Evolutionary conservation across 176 grass and related monocot species (phyloP).

Genomic region (Cenchrus americanus): DNA sequence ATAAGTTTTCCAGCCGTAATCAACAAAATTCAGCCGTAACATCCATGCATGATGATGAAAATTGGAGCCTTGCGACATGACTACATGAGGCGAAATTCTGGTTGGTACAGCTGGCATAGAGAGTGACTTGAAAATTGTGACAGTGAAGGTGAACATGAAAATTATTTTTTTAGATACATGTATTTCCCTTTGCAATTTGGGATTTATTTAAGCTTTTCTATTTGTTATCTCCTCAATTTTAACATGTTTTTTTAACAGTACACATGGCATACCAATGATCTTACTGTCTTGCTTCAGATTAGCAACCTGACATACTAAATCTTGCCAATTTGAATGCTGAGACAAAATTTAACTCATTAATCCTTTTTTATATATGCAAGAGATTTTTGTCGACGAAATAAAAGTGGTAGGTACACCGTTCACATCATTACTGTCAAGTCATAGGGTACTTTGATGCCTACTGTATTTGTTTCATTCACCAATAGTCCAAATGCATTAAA

Average conservation of each 20-base stretch:
- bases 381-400: not conserved
- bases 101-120: constrained; percentile 26
- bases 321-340: not conserved
- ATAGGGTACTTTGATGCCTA: not conserved
- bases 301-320: not conserved
- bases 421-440: not conserved
- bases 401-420: not conserved
- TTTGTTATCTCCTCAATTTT: not conserved
- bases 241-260: not conserved
- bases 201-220: not conserved
- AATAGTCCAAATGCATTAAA: constrained; percentile 25
- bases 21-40: not conserved
- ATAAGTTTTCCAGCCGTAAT: not conserved
- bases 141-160: not conserved
- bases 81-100: not conserved
- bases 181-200: not conserved
- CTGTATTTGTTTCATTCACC: not conserved
- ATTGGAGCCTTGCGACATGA: not conserved
- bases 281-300: not conserved
- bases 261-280: not conserved
- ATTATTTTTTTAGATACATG: not conserved
- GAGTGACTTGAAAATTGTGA: not conserved
- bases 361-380: not conserved
- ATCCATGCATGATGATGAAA: constrained; percentile 15
- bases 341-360: not conserved